These are phyloP conservation scores for Pythium vanterpoolii DNA, from an alignment of 352 stramenopile genomes.

Conservation along the genomic window DNA sequence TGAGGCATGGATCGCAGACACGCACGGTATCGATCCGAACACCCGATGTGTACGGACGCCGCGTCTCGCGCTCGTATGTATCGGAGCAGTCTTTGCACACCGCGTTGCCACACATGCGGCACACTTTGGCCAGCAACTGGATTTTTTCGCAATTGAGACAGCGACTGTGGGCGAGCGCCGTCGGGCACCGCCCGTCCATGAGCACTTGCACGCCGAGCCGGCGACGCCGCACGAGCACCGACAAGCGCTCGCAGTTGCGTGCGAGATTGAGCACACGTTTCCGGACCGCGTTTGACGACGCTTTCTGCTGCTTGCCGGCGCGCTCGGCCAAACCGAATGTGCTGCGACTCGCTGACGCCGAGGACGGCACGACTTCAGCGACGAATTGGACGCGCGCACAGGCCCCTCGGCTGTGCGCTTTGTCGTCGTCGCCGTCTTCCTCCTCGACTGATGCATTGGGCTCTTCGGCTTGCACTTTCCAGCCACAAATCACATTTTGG, in stretches of 20 bases:
- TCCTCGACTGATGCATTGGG: neutral
- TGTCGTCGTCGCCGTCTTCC: neutral
- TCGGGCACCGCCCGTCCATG: slow-evolving; percentile 30
- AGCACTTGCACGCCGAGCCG: slow-evolving; percentile 59
- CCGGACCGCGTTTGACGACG: neutral
- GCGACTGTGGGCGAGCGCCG: slow-evolving; percentile 31
- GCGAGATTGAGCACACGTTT: slow-evolving; percentile 4
- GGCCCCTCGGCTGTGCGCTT: neutral
- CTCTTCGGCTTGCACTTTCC: neutral
- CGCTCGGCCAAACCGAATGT: neutral
- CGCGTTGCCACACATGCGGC: slow-evolving; percentile 51
- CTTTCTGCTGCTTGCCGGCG: neutral
- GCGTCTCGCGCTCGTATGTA: slow-evolving; percentile 23
- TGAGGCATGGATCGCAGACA: slow-evolving; percentile 53
- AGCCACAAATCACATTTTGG: slow-evolving; percentile 11
- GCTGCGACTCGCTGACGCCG: neutral
- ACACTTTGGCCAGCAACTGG: slow-evolving; percentile 36
- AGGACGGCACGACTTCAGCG: slow-evolving; percentile 1
- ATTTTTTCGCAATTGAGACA: slow-evolving; percentile 53
- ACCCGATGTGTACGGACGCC: neutral
- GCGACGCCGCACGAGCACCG: slow-evolving; percentile 44
- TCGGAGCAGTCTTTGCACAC: slow-evolving; percentile 48
- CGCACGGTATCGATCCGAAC: slow-evolving; percentile 28
- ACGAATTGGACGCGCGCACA: slow-evolving; percentile 14
- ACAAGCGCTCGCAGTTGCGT: slow-evolving; percentile 22